Conservation (phyloP, 129 eudicot genomes). For the Chrysanthemum makinoi region DNA sequence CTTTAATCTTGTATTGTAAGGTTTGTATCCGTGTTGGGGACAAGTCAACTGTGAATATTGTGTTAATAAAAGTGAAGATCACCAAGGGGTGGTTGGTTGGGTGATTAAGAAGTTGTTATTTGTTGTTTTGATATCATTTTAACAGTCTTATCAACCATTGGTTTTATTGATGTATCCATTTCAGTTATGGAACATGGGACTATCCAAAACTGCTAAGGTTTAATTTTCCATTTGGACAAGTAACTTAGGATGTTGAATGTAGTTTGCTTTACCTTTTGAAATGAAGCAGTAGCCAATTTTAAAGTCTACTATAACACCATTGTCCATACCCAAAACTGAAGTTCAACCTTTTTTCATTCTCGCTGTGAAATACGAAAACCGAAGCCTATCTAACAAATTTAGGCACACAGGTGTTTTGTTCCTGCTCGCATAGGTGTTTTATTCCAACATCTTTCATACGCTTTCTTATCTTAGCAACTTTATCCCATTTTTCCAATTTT, state of each 20-base stretch:
- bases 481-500: constrained; percentile 58
- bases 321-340: constrained; percentile 1
- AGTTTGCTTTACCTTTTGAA: background rate
- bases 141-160: constrained; percentile 19
- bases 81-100: no score
- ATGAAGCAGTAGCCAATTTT: background rate
- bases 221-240: background rate
- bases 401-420: no score
- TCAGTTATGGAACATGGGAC: constrained; percentile 25
- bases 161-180: constrained; percentile 27
- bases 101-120: no score
- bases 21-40: no score
- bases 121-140: no score
- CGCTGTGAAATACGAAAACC: background rate
- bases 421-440: constrained; percentile 15
- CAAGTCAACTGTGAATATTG: no score
- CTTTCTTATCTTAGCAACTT: constrained; percentile 58
- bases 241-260: background rate
- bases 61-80: no score
- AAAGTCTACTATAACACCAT: background rate
- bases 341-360: background rate
- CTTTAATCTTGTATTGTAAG: no score
- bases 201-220: constrained; percentile 9
- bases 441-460: constrained; percentile 59
- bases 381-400: no score